Conservation (phyloP, 371 early-diverging fungal genomes). For the Sporodiniella umbellata region DNA sequence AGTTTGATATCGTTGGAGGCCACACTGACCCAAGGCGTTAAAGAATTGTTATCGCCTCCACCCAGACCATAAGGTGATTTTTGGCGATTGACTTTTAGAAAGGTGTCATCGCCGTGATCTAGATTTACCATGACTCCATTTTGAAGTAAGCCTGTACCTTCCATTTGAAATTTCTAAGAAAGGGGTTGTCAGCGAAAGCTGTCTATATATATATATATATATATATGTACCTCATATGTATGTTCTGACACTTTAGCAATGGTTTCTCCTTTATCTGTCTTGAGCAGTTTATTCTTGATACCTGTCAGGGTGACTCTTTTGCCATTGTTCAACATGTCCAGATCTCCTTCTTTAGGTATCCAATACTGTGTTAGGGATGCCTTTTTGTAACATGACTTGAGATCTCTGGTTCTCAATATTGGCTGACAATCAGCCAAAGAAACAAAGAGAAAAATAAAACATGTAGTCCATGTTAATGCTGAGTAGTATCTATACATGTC, state of each 20-base stretch:
- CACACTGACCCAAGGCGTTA: slow-evolving; percentile 42
- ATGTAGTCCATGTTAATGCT: too few relatives aligned
- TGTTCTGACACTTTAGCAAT: slow-evolving; percentile 26
- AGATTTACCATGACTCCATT: slow-evolving; percentile 29
- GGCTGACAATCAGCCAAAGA: not conserved
- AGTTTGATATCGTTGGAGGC: slow-evolving; percentile 42
- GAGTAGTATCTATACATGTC: too few relatives aligned
- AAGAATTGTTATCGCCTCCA: slow-evolving; percentile 21
- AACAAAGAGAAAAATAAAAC: not conserved
- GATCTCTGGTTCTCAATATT: not conserved
- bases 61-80: slow-evolving; percentile 21
- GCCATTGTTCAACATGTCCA: slow-evolving; percentile 34
- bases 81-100: slow-evolving; percentile 10
- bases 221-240: slow-evolving; percentile 11
- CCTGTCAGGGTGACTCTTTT: slow-evolving; percentile 20
- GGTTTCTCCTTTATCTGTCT: slow-evolving; percentile 11
- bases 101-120: slow-evolving; percentile 10
- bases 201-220: too few relatives aligned
- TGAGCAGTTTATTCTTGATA: slow-evolving; percentile 5
- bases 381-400: slow-evolving; percentile 14
- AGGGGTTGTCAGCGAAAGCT: too few relatives aligned
- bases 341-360: slow-evolving; percentile 37
- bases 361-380: slow-evolving; percentile 28
- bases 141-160: slow-evolving; percentile 31
- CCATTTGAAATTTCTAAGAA: slow-evolving; percentile 34